Evolutionary conservation across 2,329 filamentous ascomycete species (phyloP), one percentile per base, ranked within the genome.

Genomic region (Neurospora sp.): DNA sequence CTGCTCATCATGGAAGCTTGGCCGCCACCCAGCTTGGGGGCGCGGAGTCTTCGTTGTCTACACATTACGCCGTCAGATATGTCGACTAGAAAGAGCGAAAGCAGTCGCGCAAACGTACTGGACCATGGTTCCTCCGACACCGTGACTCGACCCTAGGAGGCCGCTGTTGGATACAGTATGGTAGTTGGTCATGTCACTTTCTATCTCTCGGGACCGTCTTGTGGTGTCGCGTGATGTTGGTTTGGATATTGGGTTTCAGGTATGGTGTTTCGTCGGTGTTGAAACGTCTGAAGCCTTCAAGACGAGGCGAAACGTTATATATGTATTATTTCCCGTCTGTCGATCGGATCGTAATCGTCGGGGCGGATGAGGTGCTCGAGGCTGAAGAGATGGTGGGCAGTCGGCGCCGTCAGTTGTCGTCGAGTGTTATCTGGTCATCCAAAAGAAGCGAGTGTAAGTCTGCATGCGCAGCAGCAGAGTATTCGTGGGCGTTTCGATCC

Each of bases 1-100:
- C 94, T 97, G 82, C 93, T 97, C 69, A 91, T 80, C 88, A 92
- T 97, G 75, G 92, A 91, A 75, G 96, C 96, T 77, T 94, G 88
- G 69, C 96, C 94, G 71, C 91, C 91, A 70, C 85, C 87, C 80
- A 91, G 88, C 81, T 93, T 93, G 76, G 90, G 89, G 73, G 86
- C 87, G 77, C 89, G 82, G 36, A 80, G 83, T 75, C 85, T 82
- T 78, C 89, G 87, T 77, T 81, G 80, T 80, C 86, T 87, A 71
- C n/a, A 66, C 33, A 43, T 33, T 62, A 15, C 52, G 28, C 28
- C 52, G 52, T 62, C 15, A 62, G 52, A 17, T 17, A 62, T 36
- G 8, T 33, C 8, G 23, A 15, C 15, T 6, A 17, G 3, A 62
- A 33, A 6, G 15, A 6, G 4, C 11, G 43, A 19, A 12, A 66